phyloP scores from a whole-genome alignment of 1,284 basidiomycete genomes.

The Cryptococcus deneoformans region DNA sequence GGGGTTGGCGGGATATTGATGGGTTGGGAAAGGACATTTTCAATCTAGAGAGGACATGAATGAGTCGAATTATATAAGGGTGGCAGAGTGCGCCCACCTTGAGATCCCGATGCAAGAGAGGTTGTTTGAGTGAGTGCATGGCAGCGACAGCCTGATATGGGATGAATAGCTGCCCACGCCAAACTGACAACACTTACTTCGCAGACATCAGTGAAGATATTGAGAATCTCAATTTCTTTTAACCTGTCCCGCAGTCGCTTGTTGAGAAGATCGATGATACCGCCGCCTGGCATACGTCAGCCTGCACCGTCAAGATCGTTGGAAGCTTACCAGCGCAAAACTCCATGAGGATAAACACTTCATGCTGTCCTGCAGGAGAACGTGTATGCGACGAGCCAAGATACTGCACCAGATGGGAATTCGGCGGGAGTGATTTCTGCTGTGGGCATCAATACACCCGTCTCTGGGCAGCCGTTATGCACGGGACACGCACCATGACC shows the following conservation, averaged over 20 bases:
- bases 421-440: slow-evolving; percentile 38
- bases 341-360: slow-evolving; percentile 99
- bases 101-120: slow-evolving; percentile 93
- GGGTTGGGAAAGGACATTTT: slow-evolving; percentile 77
- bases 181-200: slow-evolving; percentile 52
- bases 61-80: background rate
- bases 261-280: slow-evolving; percentile 99
- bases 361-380: slow-evolving; percentile 76
- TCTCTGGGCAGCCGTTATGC: background rate
- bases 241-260: slow-evolving; percentile 87
- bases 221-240: slow-evolving; percentile 92
- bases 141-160: slow-evolving; percentile 65
- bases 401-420: slow-evolving; percentile 42
- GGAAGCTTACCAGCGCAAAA: slow-evolving; percentile 66
- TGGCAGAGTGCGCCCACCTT: slow-evolving; percentile 54
- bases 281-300: slow-evolving; percentile 63
- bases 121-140: slow-evolving; percentile 87
- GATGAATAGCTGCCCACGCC: background rate
- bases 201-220: slow-evolving; percentile 95
- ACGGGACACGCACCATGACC: slow-evolving; percentile 75
- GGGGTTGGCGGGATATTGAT: slow-evolving; percentile 53
- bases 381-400: slow-evolving; percentile 71
- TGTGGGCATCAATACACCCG: background rate
- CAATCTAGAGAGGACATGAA: slow-evolving; percentile 56
- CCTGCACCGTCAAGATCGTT: background rate